Evolutionary conservation across 257 asterid species (phyloP).

Genomic region (Nicotiana sylvestris): DNA sequence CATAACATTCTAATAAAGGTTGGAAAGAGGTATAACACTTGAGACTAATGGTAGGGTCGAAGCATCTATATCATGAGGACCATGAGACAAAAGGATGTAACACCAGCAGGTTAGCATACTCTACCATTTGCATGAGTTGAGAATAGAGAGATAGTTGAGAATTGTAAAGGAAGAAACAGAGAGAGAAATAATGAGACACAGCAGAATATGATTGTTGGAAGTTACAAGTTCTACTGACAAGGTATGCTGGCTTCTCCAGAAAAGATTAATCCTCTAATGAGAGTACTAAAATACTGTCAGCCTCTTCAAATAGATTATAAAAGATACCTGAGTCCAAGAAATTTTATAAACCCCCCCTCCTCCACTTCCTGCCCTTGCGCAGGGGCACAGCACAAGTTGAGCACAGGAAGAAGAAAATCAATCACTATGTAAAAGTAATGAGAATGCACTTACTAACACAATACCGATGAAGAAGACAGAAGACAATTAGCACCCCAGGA

Average conservation of each 20-base stretch:
- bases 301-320: not conserved
- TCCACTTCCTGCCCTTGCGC: not conserved
- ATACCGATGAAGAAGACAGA: not conserved
- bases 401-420: not conserved
- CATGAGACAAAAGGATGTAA: not conserved
- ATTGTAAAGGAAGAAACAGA: not conserved
- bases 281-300: not conserved
- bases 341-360: not conserved
- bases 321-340: slow-evolving; percentile 2
- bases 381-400: not conserved
- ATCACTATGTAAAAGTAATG: not conserved
- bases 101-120: not conserved
- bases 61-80: not conserved
- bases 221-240: not conserved
- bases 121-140: not conserved
- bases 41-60: not conserved
- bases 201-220: not conserved
- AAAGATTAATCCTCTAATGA: not conserved
- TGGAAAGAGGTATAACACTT: not conserved
- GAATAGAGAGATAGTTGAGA: not conserved
- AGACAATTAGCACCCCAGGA: not conserved
- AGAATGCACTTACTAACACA: not conserved
- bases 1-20: not conserved
- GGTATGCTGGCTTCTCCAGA: not conserved
- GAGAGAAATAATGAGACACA: not conserved